Percentiles rank a stretch among this genome's conserved stretches.
phyloP scores from a whole-genome alignment of 768 basidiomycete genomes.

The Mycena capillaripes region DNA sequence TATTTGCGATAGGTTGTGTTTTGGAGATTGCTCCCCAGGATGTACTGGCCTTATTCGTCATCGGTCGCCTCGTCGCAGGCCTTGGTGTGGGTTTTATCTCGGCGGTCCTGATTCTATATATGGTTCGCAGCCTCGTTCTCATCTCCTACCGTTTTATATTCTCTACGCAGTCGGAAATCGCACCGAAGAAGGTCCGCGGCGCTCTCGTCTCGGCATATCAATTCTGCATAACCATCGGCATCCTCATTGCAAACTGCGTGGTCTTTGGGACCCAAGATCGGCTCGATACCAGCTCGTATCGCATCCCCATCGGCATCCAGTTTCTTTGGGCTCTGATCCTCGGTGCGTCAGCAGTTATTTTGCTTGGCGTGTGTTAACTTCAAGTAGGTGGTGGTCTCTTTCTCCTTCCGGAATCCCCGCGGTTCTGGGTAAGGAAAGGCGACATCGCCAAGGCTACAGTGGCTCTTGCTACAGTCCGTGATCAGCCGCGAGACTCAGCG shows the following conservation, averaged over 20 bases:
- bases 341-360: conserved; percentile 48
- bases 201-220: conserved; percentile 78
- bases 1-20: conserved; percentile 75
- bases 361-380: no score
- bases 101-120: not conserved
- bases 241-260: conserved; percentile 78
- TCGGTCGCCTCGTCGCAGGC: no score
- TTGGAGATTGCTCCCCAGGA: conserved; percentile 70
- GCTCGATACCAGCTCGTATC: conserved; percentile 66
- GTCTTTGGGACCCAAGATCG: conserved; percentile 75
- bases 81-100: conserved; percentile 69
- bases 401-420: no score
- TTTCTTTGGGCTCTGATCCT: conserved; percentile 86
- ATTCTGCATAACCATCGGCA: conserved; percentile 83
- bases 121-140: not conserved
- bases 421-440: no score
- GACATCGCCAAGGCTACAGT: no score
- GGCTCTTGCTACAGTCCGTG: no score
- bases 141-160: not conserved
- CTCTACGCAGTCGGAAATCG: conserved; percentile 37
- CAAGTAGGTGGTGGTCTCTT: no score
- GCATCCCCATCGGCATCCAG: conserved; percentile 82
- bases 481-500: no score
- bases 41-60: conserved; percentile 40
- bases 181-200: conserved; percentile 67